Percentiles rank a stretch among this genome's conserved stretches.
Conservation (phyloP, 257 asterid genomes). For the Osmanthus fragrans region DNA sequence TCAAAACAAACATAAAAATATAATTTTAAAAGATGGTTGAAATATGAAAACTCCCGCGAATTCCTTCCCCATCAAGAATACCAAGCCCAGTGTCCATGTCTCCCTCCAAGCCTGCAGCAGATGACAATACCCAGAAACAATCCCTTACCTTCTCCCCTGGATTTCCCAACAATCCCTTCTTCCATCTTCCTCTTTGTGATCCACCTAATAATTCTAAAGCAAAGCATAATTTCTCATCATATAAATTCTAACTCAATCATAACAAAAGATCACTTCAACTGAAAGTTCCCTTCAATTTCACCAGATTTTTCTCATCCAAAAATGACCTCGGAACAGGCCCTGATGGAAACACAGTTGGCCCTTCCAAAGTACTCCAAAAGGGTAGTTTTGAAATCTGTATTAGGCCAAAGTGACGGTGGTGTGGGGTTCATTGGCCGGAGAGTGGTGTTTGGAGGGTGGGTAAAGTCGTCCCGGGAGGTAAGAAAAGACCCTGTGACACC, state of each 20-base stretch:
- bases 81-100: conserved; percentile 37
- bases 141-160: conserved; percentile 12
- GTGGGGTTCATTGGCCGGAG: conserved; percentile 55
- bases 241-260: conserved; percentile 28
- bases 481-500: conserved; percentile 38
- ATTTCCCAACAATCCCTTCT: conserved; percentile 49
- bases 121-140: conserved; percentile 25
- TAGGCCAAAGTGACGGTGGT: conserved; percentile 56
- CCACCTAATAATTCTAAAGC: conserved; percentile 49
- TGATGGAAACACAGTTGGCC: conserved; percentile 33
- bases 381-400: conserved; percentile 55
- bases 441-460: conserved; percentile 88
- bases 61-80: conserved; percentile 60
- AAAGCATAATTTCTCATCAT: conserved; percentile 43
- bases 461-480: conserved; percentile 71
- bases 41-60: conserved; percentile 61
- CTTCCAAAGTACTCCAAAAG: conserved; percentile 58
- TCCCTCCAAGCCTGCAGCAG: background rate
- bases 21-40: conserved; percentile 20
- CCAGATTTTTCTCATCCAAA: background rate
- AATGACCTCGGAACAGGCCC: conserved; percentile 58
- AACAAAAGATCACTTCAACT: conserved; percentile 9
- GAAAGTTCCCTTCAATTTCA: background rate
- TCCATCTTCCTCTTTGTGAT: conserved; percentile 34
- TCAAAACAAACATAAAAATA: background rate